phyloP scores from a whole-genome alignment of 1,284 basidiomycete genomes.

The Ganoderma boninense region DNA sequence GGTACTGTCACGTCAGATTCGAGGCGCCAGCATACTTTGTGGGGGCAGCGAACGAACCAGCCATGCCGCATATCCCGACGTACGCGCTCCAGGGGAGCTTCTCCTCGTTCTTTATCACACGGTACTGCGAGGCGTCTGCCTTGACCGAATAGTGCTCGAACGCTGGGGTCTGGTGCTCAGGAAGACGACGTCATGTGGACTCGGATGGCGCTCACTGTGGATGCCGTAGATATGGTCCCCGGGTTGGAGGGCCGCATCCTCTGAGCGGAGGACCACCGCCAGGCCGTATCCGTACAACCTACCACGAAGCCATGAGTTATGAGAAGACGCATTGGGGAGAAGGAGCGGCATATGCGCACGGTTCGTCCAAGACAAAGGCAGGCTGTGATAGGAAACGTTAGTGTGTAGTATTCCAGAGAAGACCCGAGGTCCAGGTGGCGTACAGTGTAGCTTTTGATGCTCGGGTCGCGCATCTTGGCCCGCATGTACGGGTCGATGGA shows the following conservation, averaged over 20 bases:
- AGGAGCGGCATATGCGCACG: background rate
- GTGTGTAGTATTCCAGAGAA: background rate
- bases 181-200: conserved; percentile 6
- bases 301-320: background rate
- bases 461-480: conserved; percentile 43
- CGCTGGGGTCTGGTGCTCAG: conserved; percentile 19
- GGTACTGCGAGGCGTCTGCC: conserved; percentile 8
- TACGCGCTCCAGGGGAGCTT: conserved; percentile 42
- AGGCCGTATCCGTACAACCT: conserved; percentile 43
- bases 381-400: background rate
- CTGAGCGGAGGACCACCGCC: conserved; percentile 54
- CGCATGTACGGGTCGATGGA: conserved; percentile 59
- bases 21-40: background rate
- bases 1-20: background rate
- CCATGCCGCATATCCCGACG: conserved; percentile 43
- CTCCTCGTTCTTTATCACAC: conserved; percentile 37
- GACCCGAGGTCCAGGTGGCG: background rate
- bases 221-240: conserved; percentile 55
- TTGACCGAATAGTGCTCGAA: conserved; percentile 34
- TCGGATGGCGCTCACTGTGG: conserved; percentile 31
- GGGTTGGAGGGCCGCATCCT: conserved; percentile 44
- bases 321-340: background rate
- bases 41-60: conserved; percentile 30
- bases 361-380: background rate
- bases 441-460: conserved; percentile 12